phyloP scores from a whole-genome alignment of 2,329 filamentous ascomycete species.

The Neofusicoccum ribis region DNA sequence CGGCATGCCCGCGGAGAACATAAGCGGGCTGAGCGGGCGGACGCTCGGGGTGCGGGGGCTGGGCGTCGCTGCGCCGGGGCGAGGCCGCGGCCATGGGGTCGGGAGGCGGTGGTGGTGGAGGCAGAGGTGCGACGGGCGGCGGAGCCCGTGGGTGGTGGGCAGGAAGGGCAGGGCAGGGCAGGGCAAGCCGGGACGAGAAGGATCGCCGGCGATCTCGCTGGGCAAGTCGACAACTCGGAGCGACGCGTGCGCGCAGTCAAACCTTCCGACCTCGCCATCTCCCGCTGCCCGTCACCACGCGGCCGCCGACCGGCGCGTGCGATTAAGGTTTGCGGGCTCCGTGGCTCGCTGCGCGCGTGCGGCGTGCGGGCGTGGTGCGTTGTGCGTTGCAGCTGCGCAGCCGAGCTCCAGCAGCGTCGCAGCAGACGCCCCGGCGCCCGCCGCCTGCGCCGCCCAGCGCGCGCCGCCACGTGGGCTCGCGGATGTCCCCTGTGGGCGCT shows the following conservation, averaged over 20 bases:
- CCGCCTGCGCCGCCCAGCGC: too few relatives aligned
- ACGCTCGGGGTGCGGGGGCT: slow-evolving; percentile 14
- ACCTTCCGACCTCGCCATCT: neutral
- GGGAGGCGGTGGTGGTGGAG: neutral
- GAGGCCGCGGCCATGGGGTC: neutral
- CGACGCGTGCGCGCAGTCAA: slow-evolving; percentile 4
- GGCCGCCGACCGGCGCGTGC: neutral
- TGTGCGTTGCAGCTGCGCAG: neutral
- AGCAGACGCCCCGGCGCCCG: too few relatives aligned
- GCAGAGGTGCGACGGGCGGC: neutral
- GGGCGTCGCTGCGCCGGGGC: neutral
- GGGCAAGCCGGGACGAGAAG: slow-evolving; percentile 8
- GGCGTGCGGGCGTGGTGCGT: too few relatives aligned
- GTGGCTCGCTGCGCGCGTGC: neutral
- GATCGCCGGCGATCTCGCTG: slow-evolving; percentile 7
- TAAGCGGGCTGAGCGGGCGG: slow-evolving; percentile 61
- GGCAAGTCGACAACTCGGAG: slow-evolving; percentile 1
- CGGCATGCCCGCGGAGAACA: slow-evolving; percentile 81
- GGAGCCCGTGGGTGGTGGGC: neutral
- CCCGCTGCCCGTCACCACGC: neutral
- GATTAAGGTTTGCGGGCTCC: neutral
- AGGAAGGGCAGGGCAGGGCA: neutral
- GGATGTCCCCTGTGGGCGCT: neutral
- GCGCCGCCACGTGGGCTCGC: neutral
- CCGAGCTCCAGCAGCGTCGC: too few relatives aligned